These are phyloP conservation scores for Saccharomycopsis selenospora DNA, from an alignment of 805 yeast species.

Conservation along the genomic window DNA sequence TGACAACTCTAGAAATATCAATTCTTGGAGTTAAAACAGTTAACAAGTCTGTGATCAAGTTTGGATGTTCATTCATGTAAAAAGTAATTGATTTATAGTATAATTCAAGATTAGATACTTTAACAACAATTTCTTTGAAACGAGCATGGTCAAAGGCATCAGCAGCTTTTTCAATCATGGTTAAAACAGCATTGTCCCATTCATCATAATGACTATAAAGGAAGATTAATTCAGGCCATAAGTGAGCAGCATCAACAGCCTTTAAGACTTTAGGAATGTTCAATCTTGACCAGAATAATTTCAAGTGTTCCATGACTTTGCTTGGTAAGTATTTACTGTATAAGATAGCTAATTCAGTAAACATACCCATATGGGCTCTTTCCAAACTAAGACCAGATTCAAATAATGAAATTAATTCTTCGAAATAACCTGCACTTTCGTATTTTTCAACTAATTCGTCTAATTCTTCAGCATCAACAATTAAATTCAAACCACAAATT, in stretches of 20 bases:
- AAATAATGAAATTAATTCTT: conserved; percentile 82
- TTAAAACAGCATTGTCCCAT: conserved; percentile 96
- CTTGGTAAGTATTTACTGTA: conserved; percentile 88
- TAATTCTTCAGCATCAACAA: conserved; percentile 95
- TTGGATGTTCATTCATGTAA: conserved; percentile 87
- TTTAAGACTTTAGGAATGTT: conserved; percentile 95
- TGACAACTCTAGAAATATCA: conserved; percentile 90
- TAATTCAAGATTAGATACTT: conserved; percentile 92
- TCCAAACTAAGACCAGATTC: conserved; percentile 95
- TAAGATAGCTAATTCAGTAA: conserved; percentile 87
- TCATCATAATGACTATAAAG: conserved; percentile 97
- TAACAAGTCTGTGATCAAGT: conserved; percentile 78
- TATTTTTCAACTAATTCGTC: conserved; percentile 82
- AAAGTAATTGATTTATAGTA: conserved; percentile 96
- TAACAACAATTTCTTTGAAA: conserved; percentile 89
- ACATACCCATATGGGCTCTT: conserved; percentile 99
- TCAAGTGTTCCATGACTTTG: conserved; percentile 91
- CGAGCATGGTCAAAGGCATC: conserved; percentile 89
- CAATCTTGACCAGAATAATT: conserved; percentile 95
- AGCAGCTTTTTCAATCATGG: conserved; percentile 92
- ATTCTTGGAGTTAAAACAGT: conserved; percentile 80
- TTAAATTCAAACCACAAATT: conserved; percentile 95
- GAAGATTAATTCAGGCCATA: conserved; percentile 95
- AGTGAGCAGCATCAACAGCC: conserved; percentile 88
- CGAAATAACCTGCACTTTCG: conserved; percentile 85